Base-by-base conservation (phyloP, 768 basidiomycete species). In the Galerina marginata region DNA sequence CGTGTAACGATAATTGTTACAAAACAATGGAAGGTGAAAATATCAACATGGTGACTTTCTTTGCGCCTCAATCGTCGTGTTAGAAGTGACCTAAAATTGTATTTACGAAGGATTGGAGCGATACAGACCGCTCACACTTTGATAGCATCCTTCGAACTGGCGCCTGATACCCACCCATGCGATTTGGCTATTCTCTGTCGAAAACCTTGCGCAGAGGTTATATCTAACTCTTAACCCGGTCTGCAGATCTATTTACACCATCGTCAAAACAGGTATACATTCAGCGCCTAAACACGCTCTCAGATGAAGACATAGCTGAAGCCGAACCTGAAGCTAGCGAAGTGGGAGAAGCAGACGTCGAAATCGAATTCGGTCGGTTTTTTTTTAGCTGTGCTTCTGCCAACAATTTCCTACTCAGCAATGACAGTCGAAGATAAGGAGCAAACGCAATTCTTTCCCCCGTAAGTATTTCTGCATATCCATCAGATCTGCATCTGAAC, bases 91-190 rank as follows among this genome's bases (percentile, higher is more conserved):
- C 12, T 40, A 45, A n/a, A 42, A 9, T 16, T 39, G 10, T 36
- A n/a, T 7, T 25, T 44, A 74, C 71, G 64, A 56, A 64, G 9
- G 61, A 68, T 48, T 77, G 75, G 77, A 60, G 69, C 9, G 63
- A 69, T 15, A 50, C 59, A 0, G 77, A 76, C 11, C 38, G 61
- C 4, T 65, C 66, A 3, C 61, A 68, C 2, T 68, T 85, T 1
- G 48, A 65, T 12, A 75, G 75, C 37, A 58, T 83, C 0, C 67
- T 87, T 9, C 75, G 73, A 12, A 12, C 64, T 83, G 29, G 67
- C 75, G 10, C 83, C 86, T 7, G 79, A 86, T 56, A 59, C 78
- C 20, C 62, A 68, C 15, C 84, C 85, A 0, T 88, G 86, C 60
- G 74, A 83, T 61, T 61, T 87, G 26, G 80, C 85, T 16, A 61